Evolutionary conservation across 176 grass and related monocot species (phyloP), one percentile per base, ranked within the genome.

Genomic region (Triticum timopheevii): DNA sequence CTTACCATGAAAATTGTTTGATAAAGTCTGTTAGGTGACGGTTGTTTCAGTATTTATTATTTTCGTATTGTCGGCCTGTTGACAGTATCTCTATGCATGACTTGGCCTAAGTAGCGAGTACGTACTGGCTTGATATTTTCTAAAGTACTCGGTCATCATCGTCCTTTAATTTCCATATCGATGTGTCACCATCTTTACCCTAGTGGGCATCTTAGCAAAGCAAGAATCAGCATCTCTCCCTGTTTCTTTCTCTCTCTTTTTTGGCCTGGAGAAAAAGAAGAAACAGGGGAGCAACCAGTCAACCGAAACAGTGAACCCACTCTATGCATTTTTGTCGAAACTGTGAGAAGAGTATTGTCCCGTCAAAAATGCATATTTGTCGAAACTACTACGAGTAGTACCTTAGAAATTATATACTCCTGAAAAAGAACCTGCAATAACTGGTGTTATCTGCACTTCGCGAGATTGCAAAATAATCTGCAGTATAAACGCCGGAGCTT

Each of bases 81-180:
- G 44, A 75, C 72, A 86, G 38, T 77, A 38, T 63, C 15, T 73
- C 30, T 74, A 44, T 49, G 42, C 71, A 75, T 40, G 33, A 77
- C 80, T 45, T 33, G 34, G 8, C 15, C 3, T 27, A 22, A 22
- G 11, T 66, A 40, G 71, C 61, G 16, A 49, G n/a, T 27, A 47
- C n/a, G 69, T 59, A 58, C n/a, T 69, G 13, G 28, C 79, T 80
- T 80, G 59, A 67, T 76, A 8, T 50, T 76, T 75, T 76, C 42
- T 28, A 23, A 28, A 75, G 71, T 50, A 50, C 42, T 50, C 42
- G 16, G 27, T 45, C 42, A 49, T 50, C 72, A 50, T 50, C 15
- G 42, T 9, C 56, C 56, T 22, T 59, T 22, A 59, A 59, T 75
- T 49, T 30, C 42, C 12, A 47, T 2, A 45, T 52, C 8, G 8